Conservation (phyloP, 768 basidiomycete genomes). For the Boletus rubescentipes region DNA sequence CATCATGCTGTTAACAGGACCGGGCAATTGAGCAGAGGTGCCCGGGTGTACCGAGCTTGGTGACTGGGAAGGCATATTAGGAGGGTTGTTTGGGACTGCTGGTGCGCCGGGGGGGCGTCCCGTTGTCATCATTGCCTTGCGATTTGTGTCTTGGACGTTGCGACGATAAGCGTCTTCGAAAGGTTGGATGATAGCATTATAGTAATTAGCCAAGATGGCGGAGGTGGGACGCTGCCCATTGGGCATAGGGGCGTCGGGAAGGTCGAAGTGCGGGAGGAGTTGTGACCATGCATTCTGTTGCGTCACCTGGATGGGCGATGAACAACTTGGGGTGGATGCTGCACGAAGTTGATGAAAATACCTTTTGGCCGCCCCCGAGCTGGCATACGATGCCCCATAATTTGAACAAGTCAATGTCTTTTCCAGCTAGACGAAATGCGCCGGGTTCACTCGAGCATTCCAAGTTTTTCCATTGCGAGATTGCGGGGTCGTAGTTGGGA, state of each 20-base stretch:
- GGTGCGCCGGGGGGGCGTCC: conserved; percentile 32
- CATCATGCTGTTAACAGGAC: conserved; percentile 24
- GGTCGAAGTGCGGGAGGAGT: conserved; percentile 54
- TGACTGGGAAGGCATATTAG: conserved; percentile 19
- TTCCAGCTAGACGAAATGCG: conserved; percentile 65
- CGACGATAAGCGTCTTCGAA: conserved; percentile 73
- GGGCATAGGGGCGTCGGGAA: conserved; percentile 52
- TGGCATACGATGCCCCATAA: conserved; percentile 64
- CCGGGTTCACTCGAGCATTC: conserved; percentile 64
- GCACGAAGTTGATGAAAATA: conserved; percentile 36
- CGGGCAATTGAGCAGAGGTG: conserved; percentile 20
- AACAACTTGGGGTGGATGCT: conserved; percentile 16
- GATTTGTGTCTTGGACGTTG: conserved; percentile 59
- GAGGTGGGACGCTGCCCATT: conserved; percentile 51
- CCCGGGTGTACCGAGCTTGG: conserved; percentile 11
- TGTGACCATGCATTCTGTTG: conserved; percentile 56
- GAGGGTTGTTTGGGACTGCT: conserved; percentile 12
- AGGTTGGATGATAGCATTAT: conserved; percentile 59
- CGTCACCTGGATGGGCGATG: conserved; percentile 38
- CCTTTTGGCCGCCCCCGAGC: conserved; percentile 60
- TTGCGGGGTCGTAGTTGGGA: conserved; percentile 59
- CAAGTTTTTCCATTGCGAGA: conserved; percentile 63
- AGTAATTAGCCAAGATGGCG: conserved; percentile 55
- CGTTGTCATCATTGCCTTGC: conserved; percentile 47
- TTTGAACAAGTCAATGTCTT: conserved; percentile 74